These are phyloP conservation scores for Aquilaria malaccensis DNA, from an alignment of 345 rosid species.

Conservation along the genomic window DNA sequence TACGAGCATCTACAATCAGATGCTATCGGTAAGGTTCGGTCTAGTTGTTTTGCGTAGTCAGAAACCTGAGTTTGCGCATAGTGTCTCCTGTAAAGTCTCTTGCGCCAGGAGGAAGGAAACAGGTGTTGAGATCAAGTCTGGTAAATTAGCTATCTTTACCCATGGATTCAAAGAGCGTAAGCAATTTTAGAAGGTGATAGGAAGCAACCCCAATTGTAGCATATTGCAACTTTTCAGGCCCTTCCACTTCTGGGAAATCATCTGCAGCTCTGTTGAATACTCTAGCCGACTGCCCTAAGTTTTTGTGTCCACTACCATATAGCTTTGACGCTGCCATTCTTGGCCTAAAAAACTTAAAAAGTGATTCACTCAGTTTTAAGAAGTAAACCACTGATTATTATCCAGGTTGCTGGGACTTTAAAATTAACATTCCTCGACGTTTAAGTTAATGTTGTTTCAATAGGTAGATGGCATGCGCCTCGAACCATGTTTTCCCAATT, in stretches of 20 bases:
- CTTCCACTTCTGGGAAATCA: constrained; percentile 60
- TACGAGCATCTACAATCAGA: no score
- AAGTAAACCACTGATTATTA: no score
- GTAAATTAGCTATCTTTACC: constrained; percentile 22
- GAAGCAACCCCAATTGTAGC: constrained; percentile 90
- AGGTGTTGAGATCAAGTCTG: constrained; percentile 11
- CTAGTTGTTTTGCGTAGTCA: no score
- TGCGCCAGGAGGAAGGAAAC: no score
- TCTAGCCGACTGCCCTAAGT: constrained; percentile 79
- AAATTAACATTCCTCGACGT: no score
- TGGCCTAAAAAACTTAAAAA: constrained; percentile 31
- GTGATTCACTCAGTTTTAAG: no score
- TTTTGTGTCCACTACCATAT: constrained; percentile 49
- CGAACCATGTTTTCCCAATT: no score
- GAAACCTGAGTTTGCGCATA: no score
- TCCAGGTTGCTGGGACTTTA: no score
- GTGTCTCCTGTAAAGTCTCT: neutral
- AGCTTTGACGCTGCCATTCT: constrained; percentile 56
- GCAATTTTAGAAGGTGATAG: constrained; percentile 49
- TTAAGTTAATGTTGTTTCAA: no score
- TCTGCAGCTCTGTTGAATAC: constrained; percentile 64
- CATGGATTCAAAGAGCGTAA: constrained; percentile 37
- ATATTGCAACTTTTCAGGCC: constrained; percentile 55
- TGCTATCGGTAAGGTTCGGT: no score
- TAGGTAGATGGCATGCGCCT: no score